Base-by-base conservation (phyloP, 495 filamentous ascomycete species). In the Pseudevernia furfuracea region DNA sequence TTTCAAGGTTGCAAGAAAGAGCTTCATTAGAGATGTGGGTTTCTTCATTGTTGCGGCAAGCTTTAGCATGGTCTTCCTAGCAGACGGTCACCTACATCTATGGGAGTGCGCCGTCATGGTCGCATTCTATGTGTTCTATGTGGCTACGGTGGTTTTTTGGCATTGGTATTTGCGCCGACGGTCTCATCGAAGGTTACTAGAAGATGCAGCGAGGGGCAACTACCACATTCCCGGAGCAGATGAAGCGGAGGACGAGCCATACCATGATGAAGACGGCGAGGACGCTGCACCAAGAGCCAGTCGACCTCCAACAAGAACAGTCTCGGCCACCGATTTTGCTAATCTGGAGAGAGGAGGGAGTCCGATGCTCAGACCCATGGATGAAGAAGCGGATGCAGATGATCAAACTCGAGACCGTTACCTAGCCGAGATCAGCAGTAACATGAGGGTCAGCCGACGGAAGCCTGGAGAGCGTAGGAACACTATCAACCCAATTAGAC, bases 31-130 rank as follows among this genome's bases (percentile, higher is more conserved):
- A 62, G 95, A 99, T 72, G 90, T 97, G 38, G 85, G 87, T 15
- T 99, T 96, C 77, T 99, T 99, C 71, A 86, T 96, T 57, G 80
- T 89, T 39, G 91, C 95, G 14, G 86, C 92, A 57, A 81, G 82
- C 67, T 96, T 97, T 74, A 92, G 89, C 70, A 90, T 97, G 83
- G 75, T 88, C 10, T 89, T 97, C 67, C 73, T 99, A 19, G 86
- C 86, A 19, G 95, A 99, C 72, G 94, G 93, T 1, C 80, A 84
- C 64, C 80, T 99, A 60, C 82, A 89, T 61, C 74, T 91, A 14
- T 97, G 91, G 91, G 95, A 99, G 73, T 94, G 91, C 67, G 81
- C 81, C 46, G 75, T 82, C 57, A 99, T 99, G 95, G 91, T 99
- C 53, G 87, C 80, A 28, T 91, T 95, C 66, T 99, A 99, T 72